A percentile compares a stretch with the other conserved stretches of the same genome.
phyloP scores from a whole-genome alignment of 2,329 filamentous ascomycete genomes.

The Calonectria leucothoes region DNA sequence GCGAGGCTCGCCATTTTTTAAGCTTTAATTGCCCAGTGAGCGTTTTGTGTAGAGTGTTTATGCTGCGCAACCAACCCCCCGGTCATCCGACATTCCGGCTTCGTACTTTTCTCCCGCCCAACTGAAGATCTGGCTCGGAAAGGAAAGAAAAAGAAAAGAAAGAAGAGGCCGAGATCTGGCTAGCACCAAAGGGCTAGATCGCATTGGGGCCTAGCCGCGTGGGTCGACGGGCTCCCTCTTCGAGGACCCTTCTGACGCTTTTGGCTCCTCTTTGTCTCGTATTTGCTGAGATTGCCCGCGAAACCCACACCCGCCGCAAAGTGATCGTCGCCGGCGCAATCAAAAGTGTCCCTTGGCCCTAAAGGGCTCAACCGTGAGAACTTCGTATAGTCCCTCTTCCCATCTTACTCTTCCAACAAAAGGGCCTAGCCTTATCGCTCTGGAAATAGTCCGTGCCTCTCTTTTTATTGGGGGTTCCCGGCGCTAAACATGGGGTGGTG shows the following conservation, averaged over 20 bases:
- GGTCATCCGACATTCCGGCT: background rate
- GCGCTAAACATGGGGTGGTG: background rate
- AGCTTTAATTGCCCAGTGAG: background rate
- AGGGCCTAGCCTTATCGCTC: background rate
- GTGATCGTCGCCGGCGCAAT: background rate
- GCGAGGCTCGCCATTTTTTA: background rate
- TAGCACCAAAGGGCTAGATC: background rate
- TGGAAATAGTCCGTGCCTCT: background rate
- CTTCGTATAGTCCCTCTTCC: constrained; percentile 1
- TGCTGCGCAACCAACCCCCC: background rate
- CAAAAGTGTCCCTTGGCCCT: background rate
- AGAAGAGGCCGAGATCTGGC: background rate
- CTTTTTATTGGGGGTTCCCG: background rate
- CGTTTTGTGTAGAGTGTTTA: background rate
- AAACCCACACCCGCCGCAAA: background rate
- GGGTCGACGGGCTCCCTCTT: background rate
- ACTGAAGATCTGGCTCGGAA: background rate
- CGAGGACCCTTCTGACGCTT: background rate
- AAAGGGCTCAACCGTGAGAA: background rate
- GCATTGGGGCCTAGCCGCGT: background rate
- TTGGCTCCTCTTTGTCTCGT: background rate
- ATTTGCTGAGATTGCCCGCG: background rate
- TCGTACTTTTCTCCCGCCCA: background rate
- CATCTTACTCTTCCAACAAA: background rate
- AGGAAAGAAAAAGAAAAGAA: background rate